Conservation (phyloP, 179 eudicot genomes). For the Spergularia azorica region DNA sequence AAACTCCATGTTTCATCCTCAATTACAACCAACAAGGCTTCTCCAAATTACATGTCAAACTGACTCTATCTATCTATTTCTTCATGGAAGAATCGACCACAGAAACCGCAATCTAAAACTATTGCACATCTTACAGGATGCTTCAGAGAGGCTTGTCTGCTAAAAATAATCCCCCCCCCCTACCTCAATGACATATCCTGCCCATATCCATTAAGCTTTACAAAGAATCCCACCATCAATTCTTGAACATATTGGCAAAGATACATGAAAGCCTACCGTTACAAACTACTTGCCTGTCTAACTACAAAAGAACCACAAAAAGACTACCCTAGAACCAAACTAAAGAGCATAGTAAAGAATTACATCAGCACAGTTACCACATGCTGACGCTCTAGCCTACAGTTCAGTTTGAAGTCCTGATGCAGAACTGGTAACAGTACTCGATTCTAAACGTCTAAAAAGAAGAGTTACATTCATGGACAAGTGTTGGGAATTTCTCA, state of each 20-base stretch:
- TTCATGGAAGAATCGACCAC: background rate
- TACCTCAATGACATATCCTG: conserved; percentile 13
- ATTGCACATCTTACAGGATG: conserved; percentile 14
- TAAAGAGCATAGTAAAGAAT: conserved; percentile 13
- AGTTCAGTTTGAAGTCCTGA: conserved; percentile 14
- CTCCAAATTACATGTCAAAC: background rate
- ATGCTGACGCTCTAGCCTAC: conserved; percentile 23
- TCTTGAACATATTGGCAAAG: conserved; percentile 4
- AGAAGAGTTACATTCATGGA: conserved; percentile 23
- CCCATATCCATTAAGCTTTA: conserved; percentile 9
- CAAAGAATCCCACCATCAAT: conserved; percentile 25
- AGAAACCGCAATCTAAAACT: background rate
- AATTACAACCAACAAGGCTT: background rate
- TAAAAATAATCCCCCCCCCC: background rate
- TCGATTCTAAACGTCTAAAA: conserved; percentile 24
- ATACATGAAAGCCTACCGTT: conserved; percentile 24
- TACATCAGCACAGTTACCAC: conserved; percentile 27
- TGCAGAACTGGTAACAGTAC: conserved; percentile 19
- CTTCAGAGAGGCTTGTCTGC: background rate
- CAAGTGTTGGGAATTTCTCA: conserved; percentile 30
- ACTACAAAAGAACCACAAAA: conserved; percentile 14
- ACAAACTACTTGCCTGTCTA: conserved; percentile 23
- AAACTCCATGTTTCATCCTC: background rate
- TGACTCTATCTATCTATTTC: background rate
- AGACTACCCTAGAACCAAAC: conserved; percentile 9